Conservation (phyloP, 495 filamentous ascomycete species). For the Daldinia caldariorum region DNA sequence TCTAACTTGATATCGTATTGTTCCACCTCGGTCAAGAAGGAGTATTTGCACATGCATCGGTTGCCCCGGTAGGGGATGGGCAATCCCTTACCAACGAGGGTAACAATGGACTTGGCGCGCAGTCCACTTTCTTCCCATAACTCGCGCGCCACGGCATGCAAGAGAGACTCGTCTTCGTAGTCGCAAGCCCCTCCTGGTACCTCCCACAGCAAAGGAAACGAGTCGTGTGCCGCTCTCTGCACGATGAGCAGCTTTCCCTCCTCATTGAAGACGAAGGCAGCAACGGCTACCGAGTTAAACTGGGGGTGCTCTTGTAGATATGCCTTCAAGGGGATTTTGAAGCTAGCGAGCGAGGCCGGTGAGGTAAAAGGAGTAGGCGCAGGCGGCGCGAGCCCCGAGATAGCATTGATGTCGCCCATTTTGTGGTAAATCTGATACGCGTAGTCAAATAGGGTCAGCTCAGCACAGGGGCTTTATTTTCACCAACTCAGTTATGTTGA, state of each 20-base stretch:
- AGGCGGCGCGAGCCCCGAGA: conserved; percentile 18
- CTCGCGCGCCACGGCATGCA: conserved; percentile 61
- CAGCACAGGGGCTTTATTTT: conserved; percentile 2
- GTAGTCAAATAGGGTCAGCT: conserved; percentile 12
- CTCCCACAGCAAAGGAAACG: conserved; percentile 62
- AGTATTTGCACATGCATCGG: conserved; percentile 48
- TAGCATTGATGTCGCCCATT: conserved; percentile 39
- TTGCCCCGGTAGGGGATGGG: conserved; percentile 54
- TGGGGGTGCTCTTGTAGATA: conserved; percentile 41
- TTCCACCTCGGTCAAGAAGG: conserved; percentile 54
- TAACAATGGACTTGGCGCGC: conserved; percentile 48
- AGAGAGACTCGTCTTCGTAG: conserved; percentile 57
- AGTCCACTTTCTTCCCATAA: conserved; percentile 67
- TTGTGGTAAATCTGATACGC: conserved; percentile 35
- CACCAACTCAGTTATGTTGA: neutral
- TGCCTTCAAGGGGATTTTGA: conserved; percentile 38
- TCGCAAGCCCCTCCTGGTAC: conserved; percentile 66
- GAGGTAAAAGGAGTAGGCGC: conserved; percentile 44
- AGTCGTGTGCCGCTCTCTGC: conserved; percentile 62
- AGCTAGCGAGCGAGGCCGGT: conserved; percentile 34
- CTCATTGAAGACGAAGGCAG: conserved; percentile 53
- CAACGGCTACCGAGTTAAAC: conserved; percentile 45
- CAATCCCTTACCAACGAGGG: conserved; percentile 48
- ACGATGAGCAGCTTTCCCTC: conserved; percentile 56
- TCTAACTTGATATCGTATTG: conserved; percentile 51